Evolutionary conservation across 2,329 filamentous ascomycete species (phyloP).

Genomic region (Ceratocystis alfenasii): DNA sequence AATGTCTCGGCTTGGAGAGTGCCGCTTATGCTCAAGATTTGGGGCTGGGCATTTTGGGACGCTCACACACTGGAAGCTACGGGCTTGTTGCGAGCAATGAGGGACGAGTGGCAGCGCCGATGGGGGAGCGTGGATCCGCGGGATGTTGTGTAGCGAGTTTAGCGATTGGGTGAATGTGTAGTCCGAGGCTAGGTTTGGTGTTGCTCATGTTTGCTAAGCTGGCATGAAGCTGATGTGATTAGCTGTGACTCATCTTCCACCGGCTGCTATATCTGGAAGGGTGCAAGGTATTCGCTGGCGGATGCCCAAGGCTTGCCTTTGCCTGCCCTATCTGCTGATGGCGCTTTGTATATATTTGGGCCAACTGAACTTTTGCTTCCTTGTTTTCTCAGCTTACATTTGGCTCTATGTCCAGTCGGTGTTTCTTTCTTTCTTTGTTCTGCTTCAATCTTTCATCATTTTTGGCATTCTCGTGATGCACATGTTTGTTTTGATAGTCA

Average conservation of each 20-base stretch:
- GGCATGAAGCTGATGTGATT: too few species aligned
- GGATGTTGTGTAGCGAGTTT: constrained; percentile 9
- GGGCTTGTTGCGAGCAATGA: constrained; percentile 11
- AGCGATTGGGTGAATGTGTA: neutral
- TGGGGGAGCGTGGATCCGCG: constrained; percentile 18
- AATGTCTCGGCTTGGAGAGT: constrained; percentile 16
- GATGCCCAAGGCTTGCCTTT: neutral
- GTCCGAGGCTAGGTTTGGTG: neutral
- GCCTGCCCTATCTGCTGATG: neutral
- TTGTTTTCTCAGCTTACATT: neutral
- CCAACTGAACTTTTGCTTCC: neutral
- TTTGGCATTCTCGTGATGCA: constrained; percentile 1
- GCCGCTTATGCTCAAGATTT: constrained; percentile 20
- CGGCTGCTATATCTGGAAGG: neutral
- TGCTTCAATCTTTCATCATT: neutral
- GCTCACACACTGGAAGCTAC: constrained; percentile 3
- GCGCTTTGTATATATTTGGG: neutral
- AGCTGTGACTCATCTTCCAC: neutral
- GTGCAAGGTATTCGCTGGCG: neutral
- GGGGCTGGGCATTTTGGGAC: constrained; percentile 22
- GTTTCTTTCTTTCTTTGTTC: neutral
- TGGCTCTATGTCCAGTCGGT: neutral
- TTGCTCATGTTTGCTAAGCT: neutral
- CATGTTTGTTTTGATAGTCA: neutral
- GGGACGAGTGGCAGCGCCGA: constrained; percentile 16